Conservation (phyloP, 352 stramenopile genomes). For the Paralagenidium karlingii region DNA sequence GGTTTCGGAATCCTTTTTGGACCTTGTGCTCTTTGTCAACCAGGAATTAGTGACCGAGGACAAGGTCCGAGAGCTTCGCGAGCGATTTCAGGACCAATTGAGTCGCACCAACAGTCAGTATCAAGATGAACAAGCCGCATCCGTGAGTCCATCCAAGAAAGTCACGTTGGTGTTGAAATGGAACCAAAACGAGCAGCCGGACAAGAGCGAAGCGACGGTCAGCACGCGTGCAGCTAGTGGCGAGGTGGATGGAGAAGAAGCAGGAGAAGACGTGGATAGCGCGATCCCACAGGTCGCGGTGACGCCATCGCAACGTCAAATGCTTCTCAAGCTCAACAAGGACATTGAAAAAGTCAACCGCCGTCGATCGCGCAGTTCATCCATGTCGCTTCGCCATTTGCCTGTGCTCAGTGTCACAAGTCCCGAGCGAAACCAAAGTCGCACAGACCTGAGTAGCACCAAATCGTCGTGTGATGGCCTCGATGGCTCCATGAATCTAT, state of each 20-base stretch:
- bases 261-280: slow-evolving; percentile 13
- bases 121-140: slow-evolving; percentile 8
- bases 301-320: slow-evolving; percentile 55
- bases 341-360: slow-evolving; percentile 65
- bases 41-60: slow-evolving; percentile 44
- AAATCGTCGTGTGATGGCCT: too few relatives aligned
- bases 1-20: slow-evolving; percentile 54
- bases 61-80: slow-evolving; percentile 26
- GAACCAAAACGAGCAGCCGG: slow-evolving; percentile 13
- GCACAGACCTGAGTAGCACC: too few relatives aligned
- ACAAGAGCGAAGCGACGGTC: too few relatives aligned
- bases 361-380: slow-evolving; percentile 48
- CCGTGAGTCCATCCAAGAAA: slow-evolving; percentile 12
- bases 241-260: slow-evolving; percentile 6
- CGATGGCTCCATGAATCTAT: background rate
- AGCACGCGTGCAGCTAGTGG: too few relatives aligned
- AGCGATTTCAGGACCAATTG: slow-evolving; percentile 46
- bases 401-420: background rate
- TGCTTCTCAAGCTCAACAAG: slow-evolving; percentile 52
- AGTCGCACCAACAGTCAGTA: slow-evolving; percentile 36
- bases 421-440: background rate
- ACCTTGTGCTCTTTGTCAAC: slow-evolving; percentile 63
- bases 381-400: slow-evolving; percentile 7
- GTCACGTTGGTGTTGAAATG: slow-evolving; percentile 69
- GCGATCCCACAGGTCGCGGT: slow-evolving; percentile 47